These are phyloP conservation scores for Pilasporangium apinafurcum DNA, from an alignment of 352 stramenopile species.

Conservation along the genomic window DNA sequence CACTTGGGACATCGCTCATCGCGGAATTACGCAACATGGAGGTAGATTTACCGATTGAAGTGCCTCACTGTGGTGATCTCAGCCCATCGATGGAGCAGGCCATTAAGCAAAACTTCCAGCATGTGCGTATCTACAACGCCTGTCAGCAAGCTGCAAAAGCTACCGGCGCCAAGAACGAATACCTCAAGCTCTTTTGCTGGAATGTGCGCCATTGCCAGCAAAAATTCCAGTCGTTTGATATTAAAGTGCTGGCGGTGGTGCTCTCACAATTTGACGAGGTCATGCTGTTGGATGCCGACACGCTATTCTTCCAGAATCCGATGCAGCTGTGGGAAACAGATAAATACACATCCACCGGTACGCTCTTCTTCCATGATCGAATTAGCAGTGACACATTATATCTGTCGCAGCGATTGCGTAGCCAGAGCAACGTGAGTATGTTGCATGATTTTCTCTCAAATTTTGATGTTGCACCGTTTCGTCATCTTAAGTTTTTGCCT, in stretches of 20 bases:
- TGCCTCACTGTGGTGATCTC: slow-evolving; percentile 67
- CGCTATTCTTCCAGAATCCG: slow-evolving; percentile 54
- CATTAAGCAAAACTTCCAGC: slow-evolving; percentile 21
- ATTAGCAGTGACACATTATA: slow-evolving; percentile 31
- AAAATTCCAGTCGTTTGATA: slow-evolving; percentile 46
- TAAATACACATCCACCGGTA: slow-evolving; percentile 48
- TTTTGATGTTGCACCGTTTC: slow-evolving; percentile 46
- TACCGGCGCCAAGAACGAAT: slow-evolving; percentile 14
- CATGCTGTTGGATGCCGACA: slow-evolving; percentile 74
- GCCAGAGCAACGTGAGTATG: slow-evolving; percentile 13
- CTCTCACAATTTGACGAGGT: slow-evolving; percentile 65
- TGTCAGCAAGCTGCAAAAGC: slow-evolving; percentile 33
- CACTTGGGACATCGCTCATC: slow-evolving; percentile 53
- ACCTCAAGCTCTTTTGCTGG: slow-evolving; percentile 40
- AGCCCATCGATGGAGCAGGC: slow-evolving; percentile 20
- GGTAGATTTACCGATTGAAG: slow-evolving; percentile 56
- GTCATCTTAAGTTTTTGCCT: slow-evolving; percentile 20
- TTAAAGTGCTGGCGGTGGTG: slow-evolving; percentile 59
- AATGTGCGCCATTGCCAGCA: slow-evolving; percentile 29
- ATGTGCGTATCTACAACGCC: slow-evolving; percentile 61
- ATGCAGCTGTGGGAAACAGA: slow-evolving; percentile 44
- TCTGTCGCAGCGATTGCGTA: slow-evolving; percentile 21
- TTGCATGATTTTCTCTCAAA: slow-evolving; percentile 46
- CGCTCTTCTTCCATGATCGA: slow-evolving; percentile 51
- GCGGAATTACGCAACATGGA: slow-evolving; percentile 46